Percentiles rank a stretch among this genome's conserved stretches.
These are phyloP conservation scores for Gossypium raimondii DNA, from an alignment of 345 rosid species.

Conservation along the genomic window DNA sequence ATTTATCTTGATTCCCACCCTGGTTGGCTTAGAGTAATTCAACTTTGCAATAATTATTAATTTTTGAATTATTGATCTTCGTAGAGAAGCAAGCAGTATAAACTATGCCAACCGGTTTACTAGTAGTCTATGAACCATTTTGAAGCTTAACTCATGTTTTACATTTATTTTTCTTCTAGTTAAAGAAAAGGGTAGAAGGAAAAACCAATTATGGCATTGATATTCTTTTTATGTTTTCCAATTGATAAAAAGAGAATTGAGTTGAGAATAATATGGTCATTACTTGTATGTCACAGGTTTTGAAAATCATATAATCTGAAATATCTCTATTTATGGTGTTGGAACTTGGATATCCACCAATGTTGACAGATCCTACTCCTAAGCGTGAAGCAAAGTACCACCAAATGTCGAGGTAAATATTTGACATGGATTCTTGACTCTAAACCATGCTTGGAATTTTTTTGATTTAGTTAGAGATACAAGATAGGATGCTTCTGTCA, in stretches of 20 bases:
- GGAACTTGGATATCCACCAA: slow-evolving; percentile 9
- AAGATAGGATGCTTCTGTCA: neutral
- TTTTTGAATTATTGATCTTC: neutral
- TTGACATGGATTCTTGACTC: slow-evolving; percentile 8
- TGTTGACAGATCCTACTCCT: neutral
- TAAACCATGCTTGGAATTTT: neutral
- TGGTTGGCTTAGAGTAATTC: neutral
- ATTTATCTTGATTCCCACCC: neutral
- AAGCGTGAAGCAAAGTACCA: neutral
- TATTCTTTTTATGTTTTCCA: neutral
- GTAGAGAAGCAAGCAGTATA: neutral
- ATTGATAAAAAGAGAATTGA: neutral
- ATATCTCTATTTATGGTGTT: neutral
- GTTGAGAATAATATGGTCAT: slow-evolving; percentile 14
- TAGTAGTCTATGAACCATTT: neutral
- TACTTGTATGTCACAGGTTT: slow-evolving; percentile 11
- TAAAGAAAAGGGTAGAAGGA: neutral
- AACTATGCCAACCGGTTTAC: neutral
- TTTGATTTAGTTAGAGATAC: neutral
- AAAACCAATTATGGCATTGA: neutral
- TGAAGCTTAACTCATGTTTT: neutral
- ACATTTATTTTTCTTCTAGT: neutral
- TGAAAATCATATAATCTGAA: slow-evolving; percentile 6
- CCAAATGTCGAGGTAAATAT: slow-evolving; percentile 13
- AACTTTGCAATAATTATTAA: neutral